These are phyloP conservation scores for Elaphomyces granulatus DNA, from an alignment of 495 filamentous ascomycete species.

Conservation along the genomic window DNA sequence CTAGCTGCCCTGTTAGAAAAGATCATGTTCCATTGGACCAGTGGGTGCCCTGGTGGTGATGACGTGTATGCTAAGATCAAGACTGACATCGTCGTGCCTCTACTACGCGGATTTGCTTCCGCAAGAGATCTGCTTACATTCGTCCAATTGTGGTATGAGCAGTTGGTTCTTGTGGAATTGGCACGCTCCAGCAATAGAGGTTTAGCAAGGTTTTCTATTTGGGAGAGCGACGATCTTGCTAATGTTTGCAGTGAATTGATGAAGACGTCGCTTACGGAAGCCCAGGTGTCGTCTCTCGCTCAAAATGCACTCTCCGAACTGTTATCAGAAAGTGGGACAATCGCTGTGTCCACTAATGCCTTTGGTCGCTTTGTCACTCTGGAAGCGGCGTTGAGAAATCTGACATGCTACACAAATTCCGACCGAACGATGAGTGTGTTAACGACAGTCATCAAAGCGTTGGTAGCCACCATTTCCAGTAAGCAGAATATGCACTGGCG, in stretches of 20 bases:
- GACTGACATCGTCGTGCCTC: constrained; percentile 34
- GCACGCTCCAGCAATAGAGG: constrained; percentile 14
- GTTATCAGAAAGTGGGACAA: constrained; percentile 16
- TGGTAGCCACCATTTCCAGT: constrained; percentile 20
- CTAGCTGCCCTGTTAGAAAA: constrained; percentile 30
- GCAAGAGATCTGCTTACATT: constrained; percentile 54
- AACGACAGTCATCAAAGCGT: constrained; percentile 14
- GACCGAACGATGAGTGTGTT: constrained; percentile 7
- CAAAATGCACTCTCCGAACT: constrained; percentile 19
- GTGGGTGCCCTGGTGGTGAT: constrained; percentile 2
- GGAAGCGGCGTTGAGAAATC: constrained; percentile 24
- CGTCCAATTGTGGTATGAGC: constrained; percentile 48
- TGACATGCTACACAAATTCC: constrained; percentile 5
- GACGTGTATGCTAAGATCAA: constrained; percentile 22
- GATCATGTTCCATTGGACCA: constrained; percentile 25
- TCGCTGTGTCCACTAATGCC: constrained; percentile 17
- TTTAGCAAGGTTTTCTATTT: constrained; percentile 26
- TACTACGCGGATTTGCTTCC: constrained; percentile 47
- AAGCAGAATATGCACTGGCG: constrained; percentile 29
- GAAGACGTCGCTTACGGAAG: constrained; percentile 21
- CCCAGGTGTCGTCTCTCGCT: constrained; percentile 21
- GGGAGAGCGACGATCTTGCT: constrained; percentile 50
- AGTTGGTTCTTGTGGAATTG: constrained; percentile 37
- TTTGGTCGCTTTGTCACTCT: constrained; percentile 27
- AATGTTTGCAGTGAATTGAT: constrained; percentile 24